phyloP scores from a whole-genome alignment of 2,329 filamentous ascomycete species.

The Blastomyces parvus region DNA sequence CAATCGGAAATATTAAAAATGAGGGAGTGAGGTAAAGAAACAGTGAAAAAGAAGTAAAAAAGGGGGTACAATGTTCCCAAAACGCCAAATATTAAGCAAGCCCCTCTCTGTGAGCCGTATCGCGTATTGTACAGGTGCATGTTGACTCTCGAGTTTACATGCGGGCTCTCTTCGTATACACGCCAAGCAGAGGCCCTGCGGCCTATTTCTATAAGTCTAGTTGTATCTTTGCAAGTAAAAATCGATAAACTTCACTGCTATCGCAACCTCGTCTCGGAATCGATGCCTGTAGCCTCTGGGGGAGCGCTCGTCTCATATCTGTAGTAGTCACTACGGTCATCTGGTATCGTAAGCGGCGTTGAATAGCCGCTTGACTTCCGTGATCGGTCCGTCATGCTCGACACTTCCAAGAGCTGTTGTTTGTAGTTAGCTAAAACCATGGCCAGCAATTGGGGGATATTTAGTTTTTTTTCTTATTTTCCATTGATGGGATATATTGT shows the following conservation, averaged over 20 bases:
- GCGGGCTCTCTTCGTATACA: neutral
- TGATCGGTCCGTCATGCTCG: neutral
- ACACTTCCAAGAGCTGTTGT: conserved; percentile 1
- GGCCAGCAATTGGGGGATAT: neutral
- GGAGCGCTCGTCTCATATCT: neutral
- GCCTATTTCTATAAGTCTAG: neutral
- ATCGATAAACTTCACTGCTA: neutral
- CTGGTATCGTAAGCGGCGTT: conserved; percentile 3
- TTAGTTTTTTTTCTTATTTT: neutral
- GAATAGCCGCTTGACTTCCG: conserved; percentile 6
- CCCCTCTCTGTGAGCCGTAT: neutral
- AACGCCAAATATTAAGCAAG: neutral
- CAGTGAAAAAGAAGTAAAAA: neutral
- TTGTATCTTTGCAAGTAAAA: neutral
- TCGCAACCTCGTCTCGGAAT: neutral
- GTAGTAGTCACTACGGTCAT: neutral
- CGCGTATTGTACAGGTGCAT: neutral
- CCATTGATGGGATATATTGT: too few relatives aligned
- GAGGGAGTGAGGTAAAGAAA: neutral
- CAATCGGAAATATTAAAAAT: too few relatives aligned
- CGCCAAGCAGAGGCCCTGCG: neutral
- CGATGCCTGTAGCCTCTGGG: neutral
- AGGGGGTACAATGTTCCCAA: neutral
- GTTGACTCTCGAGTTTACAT: neutral
- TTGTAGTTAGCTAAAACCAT: neutral